phyloP scores from a whole-genome alignment of 345 rosid species.

The Gossypium stocksii region DNA sequence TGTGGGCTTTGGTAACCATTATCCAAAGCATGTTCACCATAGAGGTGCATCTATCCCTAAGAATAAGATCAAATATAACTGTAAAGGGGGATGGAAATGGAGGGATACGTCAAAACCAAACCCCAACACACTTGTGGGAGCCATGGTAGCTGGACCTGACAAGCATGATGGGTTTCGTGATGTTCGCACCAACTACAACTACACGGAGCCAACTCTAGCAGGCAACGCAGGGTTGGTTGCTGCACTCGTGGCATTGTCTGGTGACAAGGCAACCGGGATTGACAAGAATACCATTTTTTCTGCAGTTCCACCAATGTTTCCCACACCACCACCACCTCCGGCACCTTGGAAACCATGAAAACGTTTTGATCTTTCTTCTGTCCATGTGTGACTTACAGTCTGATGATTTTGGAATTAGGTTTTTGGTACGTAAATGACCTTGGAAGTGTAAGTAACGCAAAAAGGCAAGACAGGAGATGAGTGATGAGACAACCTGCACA shows the following conservation, averaged over 20 bases:
- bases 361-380: background rate
- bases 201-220: slow-evolving; percentile 91
- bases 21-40: slow-evolving; percentile 80
- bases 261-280: slow-evolving; percentile 53
- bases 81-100: slow-evolving; percentile 99
- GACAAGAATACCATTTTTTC: slow-evolving; percentile 96
- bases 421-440: slow-evolving; percentile 18
- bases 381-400: slow-evolving; percentile 18
- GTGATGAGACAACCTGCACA: background rate
- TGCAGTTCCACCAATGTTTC: slow-evolving; percentile 92
- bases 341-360: slow-evolving; percentile 95
- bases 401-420: slow-evolving; percentile 31
- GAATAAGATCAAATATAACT: slow-evolving; percentile 71
- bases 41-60: slow-evolving; percentile 92
- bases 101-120: slow-evolving; percentile 77
- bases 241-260: slow-evolving; percentile 85
- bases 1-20: slow-evolving; percentile 79
- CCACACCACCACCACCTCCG: slow-evolving; percentile 95
- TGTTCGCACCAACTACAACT: slow-evolving; percentile 84
- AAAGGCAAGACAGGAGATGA: background rate
- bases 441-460: slow-evolving; percentile 11
- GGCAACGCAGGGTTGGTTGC: slow-evolving; percentile 95
- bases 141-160: slow-evolving; percentile 99
- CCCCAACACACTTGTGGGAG: slow-evolving; percentile 83
- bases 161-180: slow-evolving; percentile 79